Evolutionary conservation across 1,284 basidiomycete genomes (phyloP).

Genomic region (Schizopora paradoxa): DNA sequence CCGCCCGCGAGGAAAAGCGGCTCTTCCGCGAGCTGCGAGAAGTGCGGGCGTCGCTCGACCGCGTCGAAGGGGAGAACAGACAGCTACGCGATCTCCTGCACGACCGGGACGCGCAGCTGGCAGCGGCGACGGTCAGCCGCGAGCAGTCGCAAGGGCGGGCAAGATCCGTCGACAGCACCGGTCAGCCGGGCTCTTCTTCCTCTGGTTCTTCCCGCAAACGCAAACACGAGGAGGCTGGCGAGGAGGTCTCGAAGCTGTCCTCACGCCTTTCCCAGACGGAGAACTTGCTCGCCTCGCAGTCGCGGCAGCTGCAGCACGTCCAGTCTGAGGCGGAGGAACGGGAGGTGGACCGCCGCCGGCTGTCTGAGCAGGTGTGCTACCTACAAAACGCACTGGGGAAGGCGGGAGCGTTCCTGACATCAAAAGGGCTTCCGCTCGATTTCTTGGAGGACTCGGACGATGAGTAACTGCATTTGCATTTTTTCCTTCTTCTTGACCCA

Average conservation of each 20-base stretch:
- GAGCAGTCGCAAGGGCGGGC: too few species aligned
- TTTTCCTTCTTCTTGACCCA: slow-evolving; percentile 1
- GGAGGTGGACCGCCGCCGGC: slow-evolving; percentile 1
- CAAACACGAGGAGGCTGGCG: slow-evolving; percentile 8
- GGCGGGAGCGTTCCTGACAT: slow-evolving; percentile 6
- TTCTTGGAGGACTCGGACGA: slow-evolving; percentile 5
- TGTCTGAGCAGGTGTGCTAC: slow-evolving; percentile 1
- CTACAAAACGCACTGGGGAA: slow-evolving; percentile 9
- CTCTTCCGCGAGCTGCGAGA: slow-evolving; percentile 11
- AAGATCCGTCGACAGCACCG: too few species aligned
- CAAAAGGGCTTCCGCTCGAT: slow-evolving; percentile 11
- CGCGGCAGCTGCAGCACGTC: slow-evolving; percentile 3
- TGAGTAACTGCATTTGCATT: slow-evolving; percentile 4
- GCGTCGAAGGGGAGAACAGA: slow-evolving; percentile 8
- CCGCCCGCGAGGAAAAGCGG: neutral
- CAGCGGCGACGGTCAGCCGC: too few species aligned
- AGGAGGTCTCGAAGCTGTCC: slow-evolving; percentile 8
- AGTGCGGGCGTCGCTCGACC: slow-evolving; percentile 8
- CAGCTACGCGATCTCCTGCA: slow-evolving; percentile 13
- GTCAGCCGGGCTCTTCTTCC: too few species aligned
- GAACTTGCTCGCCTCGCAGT: neutral
- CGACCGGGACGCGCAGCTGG: too few species aligned
- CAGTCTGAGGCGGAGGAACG: slow-evolving; percentile 1
- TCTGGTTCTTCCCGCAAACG: too few species aligned
- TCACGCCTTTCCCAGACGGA: neutral